phyloP scores from a whole-genome alignment of 129 eudicot genomes.

The Erigeron canadensis region DNA sequence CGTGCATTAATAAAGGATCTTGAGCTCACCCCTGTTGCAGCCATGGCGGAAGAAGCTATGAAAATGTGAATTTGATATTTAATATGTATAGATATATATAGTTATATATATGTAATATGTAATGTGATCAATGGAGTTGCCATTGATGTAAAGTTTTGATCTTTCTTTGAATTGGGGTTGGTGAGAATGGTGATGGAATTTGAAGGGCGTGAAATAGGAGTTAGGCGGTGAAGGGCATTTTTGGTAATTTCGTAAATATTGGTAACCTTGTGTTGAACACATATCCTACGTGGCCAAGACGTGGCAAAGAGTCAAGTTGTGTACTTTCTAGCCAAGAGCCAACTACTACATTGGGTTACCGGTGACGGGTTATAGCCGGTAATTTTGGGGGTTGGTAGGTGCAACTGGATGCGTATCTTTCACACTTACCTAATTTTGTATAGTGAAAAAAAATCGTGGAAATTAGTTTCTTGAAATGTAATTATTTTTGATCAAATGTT shows the following conservation, averaged over 20 bases:
- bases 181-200: constrained; percentile 27
- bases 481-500: no score
- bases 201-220: constrained; percentile 21
- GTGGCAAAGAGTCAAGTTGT: constrained; percentile 14
- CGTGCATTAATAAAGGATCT: constrained; percentile 31
- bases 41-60: constrained; percentile 29
- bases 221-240: constrained; percentile 23
- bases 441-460: no score
- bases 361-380: constrained; percentile 36
- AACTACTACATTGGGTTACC: constrained; percentile 38
- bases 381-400: constrained; percentile 9
- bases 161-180: constrained; percentile 35
- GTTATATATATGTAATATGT: neutral
- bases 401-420: neutral
- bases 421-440: constrained; percentile 16
- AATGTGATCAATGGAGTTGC: constrained; percentile 16
- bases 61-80: neutral
- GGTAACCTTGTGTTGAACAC: neutral
- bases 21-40: constrained; percentile 30
- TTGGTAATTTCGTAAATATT: constrained; percentile 18
- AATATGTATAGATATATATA: neutral
- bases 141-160: constrained; percentile 23
- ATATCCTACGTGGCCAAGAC: constrained; percentile 42
- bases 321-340: constrained; percentile 22
- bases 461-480: no score